Conservation (phyloP, 352 stramenopile species). For the Elongisporangium senticosum region DNA sequence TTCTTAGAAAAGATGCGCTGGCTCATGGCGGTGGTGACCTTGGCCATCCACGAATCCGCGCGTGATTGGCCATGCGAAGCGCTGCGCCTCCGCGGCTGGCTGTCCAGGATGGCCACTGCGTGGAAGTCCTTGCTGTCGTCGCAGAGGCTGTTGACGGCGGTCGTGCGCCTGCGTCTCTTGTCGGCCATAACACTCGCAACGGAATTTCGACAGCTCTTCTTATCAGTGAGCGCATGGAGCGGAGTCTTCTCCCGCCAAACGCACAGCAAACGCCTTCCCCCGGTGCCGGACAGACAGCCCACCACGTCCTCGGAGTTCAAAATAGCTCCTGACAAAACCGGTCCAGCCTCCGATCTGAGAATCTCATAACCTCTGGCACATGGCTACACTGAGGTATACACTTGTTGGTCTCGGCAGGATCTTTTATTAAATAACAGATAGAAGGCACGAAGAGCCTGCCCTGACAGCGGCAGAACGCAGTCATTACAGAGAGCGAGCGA, state of each 20-base stretch:
- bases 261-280: not conserved
- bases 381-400: not conserved
- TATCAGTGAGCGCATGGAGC: not conserved
- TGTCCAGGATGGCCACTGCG: conserved; percentile 13
- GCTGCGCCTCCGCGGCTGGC: conserved; percentile 15
- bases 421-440: conserved; percentile 1
- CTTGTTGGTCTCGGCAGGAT: not conserved
- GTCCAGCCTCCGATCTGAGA: not conserved
- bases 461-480: no score
- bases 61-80: conserved; percentile 16
- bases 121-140: conserved; percentile 30
- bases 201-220: not conserved
- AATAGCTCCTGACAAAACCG: not conserved
- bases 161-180: conserved; percentile 30
- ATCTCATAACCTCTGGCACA: not conserved
- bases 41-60: conserved; percentile 63
- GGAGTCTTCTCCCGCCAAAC: not conserved
- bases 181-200: conserved; percentile 24
- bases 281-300: not conserved
- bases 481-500: not conserved
- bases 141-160: conserved; percentile 17
- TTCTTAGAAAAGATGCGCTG: conserved; percentile 56
- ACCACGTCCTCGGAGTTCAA: not conserved
- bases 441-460: not conserved
- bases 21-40: conserved; percentile 57